Evolutionary conservation across 768 basidiomycete species (phyloP), one percentile per base, ranked within the genome.

Genomic region (Infundibulicybe gibba): DNA sequence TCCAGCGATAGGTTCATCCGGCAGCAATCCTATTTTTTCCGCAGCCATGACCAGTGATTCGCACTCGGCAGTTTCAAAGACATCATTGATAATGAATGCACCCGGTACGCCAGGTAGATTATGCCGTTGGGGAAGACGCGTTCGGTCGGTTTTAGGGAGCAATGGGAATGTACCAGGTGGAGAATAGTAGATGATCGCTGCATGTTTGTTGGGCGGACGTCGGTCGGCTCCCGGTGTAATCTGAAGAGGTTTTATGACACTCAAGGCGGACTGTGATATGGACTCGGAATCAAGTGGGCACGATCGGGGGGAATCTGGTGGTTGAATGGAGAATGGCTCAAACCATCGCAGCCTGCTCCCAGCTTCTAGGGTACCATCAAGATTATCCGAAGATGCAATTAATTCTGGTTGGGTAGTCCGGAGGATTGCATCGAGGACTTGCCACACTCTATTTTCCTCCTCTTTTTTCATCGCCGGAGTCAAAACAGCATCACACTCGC

Each of bases 401-500:
- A 61, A 54, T 21, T 66, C 62, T 1, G 68, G 66, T 51, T 70
- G 66, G 0, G 66, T 75, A 2, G 75, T 75, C 10, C 79, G 61
- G 35, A 80, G 52, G 8, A 80, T 73, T 40, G 73, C 68, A 45
- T 77, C 72, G 34, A 79, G 61, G 41, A 78, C 77, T 50, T 64
- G 65, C 66, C 65, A 68, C 5, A 79, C 65, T 46, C 66, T 63
- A 40, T 65, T 65, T 50, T 77, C 69, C 31, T 74, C 69, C 48
- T 64, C 59, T 42, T 61, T 58, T 42, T 61, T 55, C 53, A 71
- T 72, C 32, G 66, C 62, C 1, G 62, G 65, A n/a, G 61, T 65
- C 12, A 67, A 59, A 2, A 76, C 76, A 1, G 77, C 79, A 58
- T 80, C 79, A 56, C 76, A 77, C 52, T 80, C 79, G 32, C 79